Evolutionary conservation across 495 filamentous ascomycete genomes (phyloP).

Genomic region (Penicillium desertorum): DNA sequence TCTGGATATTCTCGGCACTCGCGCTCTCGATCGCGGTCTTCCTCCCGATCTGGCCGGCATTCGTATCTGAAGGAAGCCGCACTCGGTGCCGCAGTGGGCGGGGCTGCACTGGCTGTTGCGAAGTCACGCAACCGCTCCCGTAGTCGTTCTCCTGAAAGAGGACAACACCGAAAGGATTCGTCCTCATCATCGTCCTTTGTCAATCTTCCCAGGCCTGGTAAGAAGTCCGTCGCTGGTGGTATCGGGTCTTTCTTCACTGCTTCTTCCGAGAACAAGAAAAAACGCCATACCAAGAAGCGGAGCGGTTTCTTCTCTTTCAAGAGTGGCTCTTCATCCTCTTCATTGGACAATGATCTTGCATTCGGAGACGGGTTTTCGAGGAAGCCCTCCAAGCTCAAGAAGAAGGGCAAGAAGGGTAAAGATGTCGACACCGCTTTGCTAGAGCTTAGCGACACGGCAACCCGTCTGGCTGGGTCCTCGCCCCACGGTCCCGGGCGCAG

Average conservation of each 20-base stretch:
- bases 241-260: slow-evolving; percentile 51
- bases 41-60: slow-evolving; percentile 39
- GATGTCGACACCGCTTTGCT: slow-evolving; percentile 56
- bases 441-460: slow-evolving; percentile 58
- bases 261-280: slow-evolving; percentile 49
- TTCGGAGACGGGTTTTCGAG: slow-evolving; percentile 44
- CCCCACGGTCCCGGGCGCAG: slow-evolving; percentile 28
- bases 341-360: slow-evolving; percentile 55
- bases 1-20: slow-evolving; percentile 25
- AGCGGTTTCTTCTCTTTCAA: slow-evolving; percentile 61
- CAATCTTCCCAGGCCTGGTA: slow-evolving; percentile 31
- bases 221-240: slow-evolving; percentile 31
- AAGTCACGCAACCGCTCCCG: slow-evolving; percentile 33
- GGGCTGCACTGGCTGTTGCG: slow-evolving; percentile 35
- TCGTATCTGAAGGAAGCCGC: slow-evolving; percentile 43
- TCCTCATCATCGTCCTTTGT: slow-evolving; percentile 38
- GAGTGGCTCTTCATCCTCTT: slow-evolving; percentile 57
- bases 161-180: slow-evolving; percentile 35
- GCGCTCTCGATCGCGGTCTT: slow-evolving; percentile 49
- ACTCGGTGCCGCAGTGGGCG: slow-evolving; percentile 49
- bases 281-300: slow-evolving; percentile 40
- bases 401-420: slow-evolving; percentile 42
- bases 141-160: slow-evolving; percentile 34
- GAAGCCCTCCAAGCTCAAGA: slow-evolving; percentile 35
- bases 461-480: slow-evolving; percentile 50